phyloP scores from a whole-genome alignment of 164 flowering plant species.

The Buxus sempervirens region DNA sequence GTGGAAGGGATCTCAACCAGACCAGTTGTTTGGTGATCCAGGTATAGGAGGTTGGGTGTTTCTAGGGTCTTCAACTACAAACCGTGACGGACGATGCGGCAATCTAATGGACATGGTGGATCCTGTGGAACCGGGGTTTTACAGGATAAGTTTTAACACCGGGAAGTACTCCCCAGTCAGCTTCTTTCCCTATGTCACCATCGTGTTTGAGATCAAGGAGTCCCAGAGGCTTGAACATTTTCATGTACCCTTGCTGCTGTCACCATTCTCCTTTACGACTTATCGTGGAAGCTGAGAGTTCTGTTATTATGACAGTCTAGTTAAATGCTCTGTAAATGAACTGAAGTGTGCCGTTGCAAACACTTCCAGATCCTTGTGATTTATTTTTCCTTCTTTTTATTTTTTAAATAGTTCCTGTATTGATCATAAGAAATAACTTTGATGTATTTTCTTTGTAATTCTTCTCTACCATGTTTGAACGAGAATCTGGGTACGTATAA shows the following conservation, averaged over 20 bases:
- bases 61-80: conserved; percentile 62
- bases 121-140: conserved; percentile 57
- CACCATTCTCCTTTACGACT: conserved; percentile 82
- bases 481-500: too few species aligned
- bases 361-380: too few species aligned
- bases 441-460: too few species aligned
- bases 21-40: conserved; percentile 36
- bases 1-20: conserved; percentile 52
- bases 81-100: conserved; percentile 85
- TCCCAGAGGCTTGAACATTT: conserved; percentile 74
- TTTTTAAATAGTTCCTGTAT: too few species aligned
- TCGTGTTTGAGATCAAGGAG: conserved; percentile 79
- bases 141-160: conserved; percentile 84
- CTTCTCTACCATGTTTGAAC: too few species aligned
- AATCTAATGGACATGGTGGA: conserved; percentile 61
- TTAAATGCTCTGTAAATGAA: too few species aligned
- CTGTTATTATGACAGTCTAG: neutral
- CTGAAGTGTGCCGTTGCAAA: too few species aligned
- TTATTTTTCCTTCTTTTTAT: too few species aligned
- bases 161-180: conserved; percentile 65
- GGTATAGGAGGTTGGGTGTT: conserved; percentile 45
- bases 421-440: too few species aligned
- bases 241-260: conserved; percentile 89
- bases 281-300: conserved; percentile 91
- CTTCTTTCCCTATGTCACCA: conserved; percentile 88